A percentile compares a stretch with the other conserved stretches of the same genome.
Conservation (phyloP, 148 eudicot genomes). For the Mesembryanthemum crystallinum region DNA sequence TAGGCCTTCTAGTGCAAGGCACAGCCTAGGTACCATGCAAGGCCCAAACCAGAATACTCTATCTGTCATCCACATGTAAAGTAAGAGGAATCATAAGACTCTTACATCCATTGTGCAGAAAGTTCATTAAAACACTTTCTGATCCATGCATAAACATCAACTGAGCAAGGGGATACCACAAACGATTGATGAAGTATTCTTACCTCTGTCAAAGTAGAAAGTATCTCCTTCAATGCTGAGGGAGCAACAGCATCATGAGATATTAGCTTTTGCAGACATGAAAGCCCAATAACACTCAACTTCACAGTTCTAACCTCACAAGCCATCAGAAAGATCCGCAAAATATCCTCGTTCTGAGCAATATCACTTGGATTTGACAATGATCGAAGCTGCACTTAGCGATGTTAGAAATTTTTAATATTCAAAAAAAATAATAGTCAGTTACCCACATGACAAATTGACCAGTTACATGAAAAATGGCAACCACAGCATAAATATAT, state of each 20-base stretch:
- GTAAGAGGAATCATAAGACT: background rate
- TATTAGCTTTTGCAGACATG: conserved; percentile 94
- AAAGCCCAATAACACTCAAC: conserved; percentile 91
- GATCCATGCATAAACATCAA: background rate
- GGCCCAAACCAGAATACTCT: background rate
- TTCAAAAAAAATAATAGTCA: background rate
- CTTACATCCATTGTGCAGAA: background rate
- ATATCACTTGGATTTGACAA: conserved; percentile 87
- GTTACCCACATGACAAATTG: background rate
- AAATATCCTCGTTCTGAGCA: conserved; percentile 85
- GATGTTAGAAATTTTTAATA: conserved; percentile 1
- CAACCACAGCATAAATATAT: background rate
- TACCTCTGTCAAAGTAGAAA: conserved; percentile 80
- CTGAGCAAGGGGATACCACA: background rate
- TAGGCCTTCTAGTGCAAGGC: too few relatives aligned
- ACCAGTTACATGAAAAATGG: background rate
- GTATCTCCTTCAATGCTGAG: conserved; percentile 80
- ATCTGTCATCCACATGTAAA: background rate
- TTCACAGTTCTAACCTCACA: conserved; percentile 86
- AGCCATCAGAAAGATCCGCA: conserved; percentile 94
- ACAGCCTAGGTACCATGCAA: too few relatives aligned
- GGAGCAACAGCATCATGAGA: conserved; percentile 94
- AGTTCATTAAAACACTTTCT: background rate
- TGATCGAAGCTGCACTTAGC: conserved; percentile 75
- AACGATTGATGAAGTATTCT: conserved; percentile 15